Evolutionary conservation across 2,329 filamentous ascomycete species (phyloP), one percentile per base, ranked within the genome.

Genomic region (Raffaelea ambrosiae): DNA sequence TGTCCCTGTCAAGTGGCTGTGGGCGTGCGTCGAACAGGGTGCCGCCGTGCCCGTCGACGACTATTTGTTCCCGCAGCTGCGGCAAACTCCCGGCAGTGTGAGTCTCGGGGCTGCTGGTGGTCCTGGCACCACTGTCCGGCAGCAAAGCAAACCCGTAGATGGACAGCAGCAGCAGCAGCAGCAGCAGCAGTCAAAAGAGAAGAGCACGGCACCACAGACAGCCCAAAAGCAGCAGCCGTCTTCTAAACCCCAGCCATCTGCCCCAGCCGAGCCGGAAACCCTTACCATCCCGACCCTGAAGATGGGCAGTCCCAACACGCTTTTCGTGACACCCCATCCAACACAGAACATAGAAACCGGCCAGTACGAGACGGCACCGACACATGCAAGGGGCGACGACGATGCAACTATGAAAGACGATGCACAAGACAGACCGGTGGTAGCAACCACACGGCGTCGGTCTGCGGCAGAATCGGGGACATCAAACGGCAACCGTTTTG

Each of bases 1-100:
- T n/a, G 86, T 97, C 11, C 77, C 77, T 8, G 78, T 80, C 18
- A 78, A 84, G 20, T 98, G 93, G 93, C 71, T 98, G 3, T 93
- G 86, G 83, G 76, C 83, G 45, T 93, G 86, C 54, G 81, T 96
- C 44, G 71, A 73, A 58, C 77, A 68, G 0, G 77, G 77, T 5
- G 67, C 57, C 52, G 65, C 68, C 3, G 62, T 70, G 3, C 71
- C 76, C 1, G 61, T 72, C 40, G 66, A 70, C 36, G 55, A 62
- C 7, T 78, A 66, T 45, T 58, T 77, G 48, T 77, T 74, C 47
- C 63, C 71, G 0, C 69, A 74, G 51, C 57, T 78, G 23, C 65
- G 62, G 44, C 61, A 67, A 13, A 29, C 26, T 29, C 26, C 26
- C 7, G 13, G 26, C 26, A 29, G 26, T 29, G 7, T 29, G 7